phyloP scores from a whole-genome alignment of 164 flowering plant genomes.

The Buxus sempervirens region DNA sequence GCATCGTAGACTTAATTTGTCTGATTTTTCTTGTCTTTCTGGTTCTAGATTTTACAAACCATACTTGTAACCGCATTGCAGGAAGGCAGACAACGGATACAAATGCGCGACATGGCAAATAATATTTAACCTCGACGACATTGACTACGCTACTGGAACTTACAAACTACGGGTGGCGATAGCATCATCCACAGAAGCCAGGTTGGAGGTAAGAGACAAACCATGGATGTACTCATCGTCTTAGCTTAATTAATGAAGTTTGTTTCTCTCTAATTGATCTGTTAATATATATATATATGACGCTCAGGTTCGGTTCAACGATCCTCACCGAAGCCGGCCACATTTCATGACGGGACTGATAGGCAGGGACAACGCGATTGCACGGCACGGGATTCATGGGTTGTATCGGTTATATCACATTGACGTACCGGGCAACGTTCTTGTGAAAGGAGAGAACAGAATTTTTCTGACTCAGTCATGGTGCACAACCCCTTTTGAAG shows the following conservation, averaged over 20 bases:
- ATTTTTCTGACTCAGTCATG: constrained; percentile 21
- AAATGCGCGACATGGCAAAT: too few species aligned
- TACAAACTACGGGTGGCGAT: too few species aligned
- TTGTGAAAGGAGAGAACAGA: constrained; percentile 11
- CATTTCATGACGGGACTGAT: constrained; percentile 16
- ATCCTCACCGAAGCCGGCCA: constrained; percentile 1
- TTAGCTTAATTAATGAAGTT: too few species aligned
- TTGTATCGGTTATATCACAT: constrained; percentile 20
- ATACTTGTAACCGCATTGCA: neutral
- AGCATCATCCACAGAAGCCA: too few species aligned
- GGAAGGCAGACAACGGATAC: too few species aligned
- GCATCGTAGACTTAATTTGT: too few species aligned
- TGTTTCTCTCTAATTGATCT: too few species aligned
- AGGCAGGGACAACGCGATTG: constrained; percentile 28
- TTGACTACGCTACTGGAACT: too few species aligned
- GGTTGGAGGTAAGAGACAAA: too few species aligned
- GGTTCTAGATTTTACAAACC: neutral
- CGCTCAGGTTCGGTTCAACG: constrained; percentile 19
- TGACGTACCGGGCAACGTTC: constrained; percentile 6
- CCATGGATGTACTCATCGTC: too few species aligned
- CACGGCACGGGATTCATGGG: constrained; percentile 34
- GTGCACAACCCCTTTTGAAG: constrained; percentile 16
- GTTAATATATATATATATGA: neutral
- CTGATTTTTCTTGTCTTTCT: too few species aligned
- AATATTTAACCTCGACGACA: too few species aligned